Evolutionary conservation across 2,329 filamentous ascomycete genomes (phyloP).

Genomic region (Escovopsis weberi): DNA sequence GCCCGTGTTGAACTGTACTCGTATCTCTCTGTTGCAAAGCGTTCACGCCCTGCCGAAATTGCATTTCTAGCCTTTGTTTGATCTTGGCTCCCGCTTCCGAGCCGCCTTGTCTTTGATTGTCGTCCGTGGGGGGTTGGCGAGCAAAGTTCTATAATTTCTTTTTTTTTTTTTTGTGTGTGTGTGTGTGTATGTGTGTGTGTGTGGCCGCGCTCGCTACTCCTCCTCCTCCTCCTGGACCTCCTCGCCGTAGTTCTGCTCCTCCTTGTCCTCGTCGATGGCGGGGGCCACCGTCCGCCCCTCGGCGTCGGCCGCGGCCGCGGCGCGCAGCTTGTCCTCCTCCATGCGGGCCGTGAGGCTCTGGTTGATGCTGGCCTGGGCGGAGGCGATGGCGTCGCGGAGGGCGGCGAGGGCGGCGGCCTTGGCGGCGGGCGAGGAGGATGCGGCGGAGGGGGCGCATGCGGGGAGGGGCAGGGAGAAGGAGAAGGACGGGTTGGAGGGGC

Average conservation of each 20-base stretch:
- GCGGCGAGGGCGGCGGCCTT: slow-evolving; percentile 36
- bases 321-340: slow-evolving; percentile 52
- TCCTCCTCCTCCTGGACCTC: slow-evolving; percentile 56
- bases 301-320: slow-evolving; percentile 21
- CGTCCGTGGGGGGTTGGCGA: too few species aligned
- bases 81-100: neutral
- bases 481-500: slow-evolving; percentile 34
- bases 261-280: slow-evolving; percentile 37
- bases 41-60: neutral
- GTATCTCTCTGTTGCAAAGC: neutral
- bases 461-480: slow-evolving; percentile 22
- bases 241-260: slow-evolving; percentile 75
- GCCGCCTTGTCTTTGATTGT: neutral
- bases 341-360: slow-evolving; percentile 56
- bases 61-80: neutral
- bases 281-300: slow-evolving; percentile 17
- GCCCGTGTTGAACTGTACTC: too few species aligned
- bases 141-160: too few species aligned
- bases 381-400: slow-evolving; percentile 40
- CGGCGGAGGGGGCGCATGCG: slow-evolving; percentile 15
- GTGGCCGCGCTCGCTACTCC: neutral
- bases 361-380: slow-evolving; percentile 55
- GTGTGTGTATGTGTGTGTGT: too few species aligned
- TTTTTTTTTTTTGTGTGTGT: slow-evolving; percentile 2
- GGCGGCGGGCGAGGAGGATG: slow-evolving; percentile 8